Conservation (phyloP, 228 moss, liverwort and hornwort species). For the Sphagnum fallax region DNA sequence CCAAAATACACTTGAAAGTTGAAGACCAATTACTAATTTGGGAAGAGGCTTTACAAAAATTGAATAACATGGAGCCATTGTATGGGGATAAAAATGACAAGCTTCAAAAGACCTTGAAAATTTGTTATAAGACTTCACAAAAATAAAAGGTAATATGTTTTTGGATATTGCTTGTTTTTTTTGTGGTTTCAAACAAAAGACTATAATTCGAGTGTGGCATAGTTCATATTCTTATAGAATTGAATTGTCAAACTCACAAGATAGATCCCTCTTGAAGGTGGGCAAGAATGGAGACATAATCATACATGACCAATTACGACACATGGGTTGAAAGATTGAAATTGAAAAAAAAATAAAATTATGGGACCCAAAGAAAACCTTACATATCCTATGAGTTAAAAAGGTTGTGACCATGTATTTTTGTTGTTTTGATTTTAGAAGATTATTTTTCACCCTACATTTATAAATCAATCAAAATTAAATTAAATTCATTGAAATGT, state of each 20-base stretch:
- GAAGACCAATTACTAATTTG: not conserved
- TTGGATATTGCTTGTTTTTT: conserved; percentile 1
- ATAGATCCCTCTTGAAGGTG: not conserved
- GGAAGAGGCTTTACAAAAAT: not conserved
- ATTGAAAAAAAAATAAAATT: no score
- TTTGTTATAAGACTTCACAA: conserved; percentile 2
- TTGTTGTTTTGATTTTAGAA: not conserved
- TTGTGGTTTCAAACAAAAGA: not conserved
- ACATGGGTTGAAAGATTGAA: not conserved
- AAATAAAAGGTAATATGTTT: not conserved
- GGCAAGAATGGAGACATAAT: not conserved
- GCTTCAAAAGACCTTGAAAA: not conserved
- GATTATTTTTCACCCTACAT: not conserved
- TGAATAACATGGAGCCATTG: not conserved
- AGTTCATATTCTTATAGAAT: not conserved
- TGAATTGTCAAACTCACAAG: not conserved
- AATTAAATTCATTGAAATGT: not conserved
- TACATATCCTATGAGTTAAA: not conserved
- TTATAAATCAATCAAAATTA: not conserved
- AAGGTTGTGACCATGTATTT: not conserved
- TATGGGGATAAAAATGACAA: not conserved
- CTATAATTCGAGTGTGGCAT: not conserved
- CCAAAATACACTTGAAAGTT: not conserved
- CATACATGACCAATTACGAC: conserved; percentile 5
- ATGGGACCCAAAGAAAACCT: not conserved